phyloP scores from a whole-genome alignment of 2,329 filamentous ascomycete species.

The Ophiocordyceps robertsii region DNA sequence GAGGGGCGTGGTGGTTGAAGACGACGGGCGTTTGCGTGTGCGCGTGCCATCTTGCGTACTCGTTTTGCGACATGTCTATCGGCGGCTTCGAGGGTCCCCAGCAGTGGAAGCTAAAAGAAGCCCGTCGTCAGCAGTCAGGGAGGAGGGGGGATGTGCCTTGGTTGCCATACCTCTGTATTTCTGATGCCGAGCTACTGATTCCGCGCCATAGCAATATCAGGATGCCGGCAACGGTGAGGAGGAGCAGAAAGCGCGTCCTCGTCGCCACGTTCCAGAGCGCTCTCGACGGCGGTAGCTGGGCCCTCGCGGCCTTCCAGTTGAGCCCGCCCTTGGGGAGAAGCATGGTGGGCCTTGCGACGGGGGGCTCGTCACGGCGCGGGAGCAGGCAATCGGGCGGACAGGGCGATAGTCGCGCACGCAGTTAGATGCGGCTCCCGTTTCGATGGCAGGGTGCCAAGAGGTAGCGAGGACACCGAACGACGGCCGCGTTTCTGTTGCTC shows the following conservation, averaged over 20 bases:
- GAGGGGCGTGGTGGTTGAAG: conserved; percentile 86
- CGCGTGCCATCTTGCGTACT: conserved; percentile 77
- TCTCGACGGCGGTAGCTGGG: conserved; percentile 64
- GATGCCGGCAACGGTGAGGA: conserved; percentile 55
- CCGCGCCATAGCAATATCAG: conserved; percentile 80
- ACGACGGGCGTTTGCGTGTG: conserved; percentile 87
- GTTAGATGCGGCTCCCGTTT: neutral
- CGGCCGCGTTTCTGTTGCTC: neutral
- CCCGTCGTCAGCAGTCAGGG: neutral
- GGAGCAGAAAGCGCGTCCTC: conserved; percentile 63
- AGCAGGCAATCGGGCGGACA: neutral
- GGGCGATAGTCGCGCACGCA: neutral
- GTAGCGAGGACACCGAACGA: neutral
- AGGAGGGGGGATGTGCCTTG: no score
- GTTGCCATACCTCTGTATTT: conserved; percentile 71
- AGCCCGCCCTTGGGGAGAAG: conserved; percentile 81
- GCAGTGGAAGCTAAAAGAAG: conserved; percentile 69
- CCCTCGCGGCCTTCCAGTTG: conserved; percentile 82
- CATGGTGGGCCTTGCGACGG: conserved; percentile 38
- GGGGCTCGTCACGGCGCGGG: neutral
- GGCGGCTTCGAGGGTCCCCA: conserved; percentile 93
- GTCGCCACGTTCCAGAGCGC: conserved; percentile 59
- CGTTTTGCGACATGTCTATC: conserved; percentile 87
- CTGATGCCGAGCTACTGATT: conserved; percentile 63
- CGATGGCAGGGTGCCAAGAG: neutral